Percentiles rank a stretch among this genome's conserved stretches.
Evolutionary conservation across 306 rosid species (phyloP).

Genomic region (Dalbergia oliveri): DNA sequence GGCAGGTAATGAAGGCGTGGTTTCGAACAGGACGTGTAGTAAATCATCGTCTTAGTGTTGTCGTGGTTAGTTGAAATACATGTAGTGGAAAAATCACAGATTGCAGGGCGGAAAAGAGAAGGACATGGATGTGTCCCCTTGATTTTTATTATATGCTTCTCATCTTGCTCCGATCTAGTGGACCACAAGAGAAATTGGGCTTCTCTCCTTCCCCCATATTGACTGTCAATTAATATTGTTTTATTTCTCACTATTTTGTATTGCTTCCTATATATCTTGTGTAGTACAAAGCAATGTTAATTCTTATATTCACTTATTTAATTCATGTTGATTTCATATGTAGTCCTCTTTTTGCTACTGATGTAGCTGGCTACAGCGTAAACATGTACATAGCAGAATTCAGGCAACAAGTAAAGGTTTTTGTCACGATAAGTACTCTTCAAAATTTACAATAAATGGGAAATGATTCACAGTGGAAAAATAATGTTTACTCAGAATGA

Average conservation of each 20-base stretch:
- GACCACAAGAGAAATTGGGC: not conserved
- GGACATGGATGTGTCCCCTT: not conserved
- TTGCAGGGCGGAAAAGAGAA: not conserved
- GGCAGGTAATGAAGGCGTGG: conserved; percentile 87
- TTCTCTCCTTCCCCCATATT: not conserved
- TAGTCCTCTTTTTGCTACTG: conserved; percentile 3
- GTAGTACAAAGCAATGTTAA: conserved; percentile 4
- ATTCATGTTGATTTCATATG: not conserved
- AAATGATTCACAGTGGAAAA: too few relatives aligned
- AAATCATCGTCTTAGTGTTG: not conserved
- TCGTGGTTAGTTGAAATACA: not conserved
- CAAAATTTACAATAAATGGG: too few relatives aligned
- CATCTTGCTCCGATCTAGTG: not conserved
- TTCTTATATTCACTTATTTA: not conserved
- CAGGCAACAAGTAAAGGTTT: too few relatives aligned
- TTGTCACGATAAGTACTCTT: too few relatives aligned
- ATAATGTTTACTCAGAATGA: too few relatives aligned
- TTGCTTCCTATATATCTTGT: not conserved
- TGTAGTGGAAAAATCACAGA: conserved; percentile 14
- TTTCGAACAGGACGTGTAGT: not conserved
- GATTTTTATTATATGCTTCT: not conserved
- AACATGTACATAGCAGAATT: too few relatives aligned
- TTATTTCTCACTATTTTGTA: not conserved
- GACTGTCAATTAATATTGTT: not conserved
- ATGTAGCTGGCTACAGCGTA: conserved; percentile 13